These are phyloP conservation scores for Paramyrothecium roridum DNA, from an alignment of 2,329 filamentous ascomycete genomes.

Conservation along the genomic window DNA sequence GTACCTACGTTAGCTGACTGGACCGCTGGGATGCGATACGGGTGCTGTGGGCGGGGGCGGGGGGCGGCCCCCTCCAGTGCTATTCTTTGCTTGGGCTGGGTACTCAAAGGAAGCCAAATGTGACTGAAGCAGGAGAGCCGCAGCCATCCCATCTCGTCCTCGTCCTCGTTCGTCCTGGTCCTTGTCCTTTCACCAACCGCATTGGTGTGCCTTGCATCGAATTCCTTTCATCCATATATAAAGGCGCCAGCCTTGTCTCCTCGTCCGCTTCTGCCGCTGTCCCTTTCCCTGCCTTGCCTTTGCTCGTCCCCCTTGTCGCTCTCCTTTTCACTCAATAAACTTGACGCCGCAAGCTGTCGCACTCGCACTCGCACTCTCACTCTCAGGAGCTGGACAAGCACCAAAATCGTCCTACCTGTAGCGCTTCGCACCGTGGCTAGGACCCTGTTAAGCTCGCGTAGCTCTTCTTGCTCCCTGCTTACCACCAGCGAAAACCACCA, in stretches of 20 bases:
- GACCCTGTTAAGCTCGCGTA: conserved; percentile 7
- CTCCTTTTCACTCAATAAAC: not conserved
- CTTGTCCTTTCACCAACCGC: not conserved
- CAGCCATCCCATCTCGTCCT: not conserved
- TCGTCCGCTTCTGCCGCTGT: not conserved
- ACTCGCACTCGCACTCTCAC: not conserved
- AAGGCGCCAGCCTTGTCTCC: not conserved
- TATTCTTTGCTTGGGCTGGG: too few relatives aligned
- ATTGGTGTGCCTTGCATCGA: not conserved
- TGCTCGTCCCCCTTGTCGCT: conserved; percentile 36
- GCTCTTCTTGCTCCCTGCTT: conserved; percentile 11
- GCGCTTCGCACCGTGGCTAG: too few relatives aligned
- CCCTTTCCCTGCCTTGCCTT: not conserved
- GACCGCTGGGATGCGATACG: too few relatives aligned
- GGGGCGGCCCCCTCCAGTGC: too few relatives aligned
- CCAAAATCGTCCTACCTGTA: not conserved
- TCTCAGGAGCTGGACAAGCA: not conserved
- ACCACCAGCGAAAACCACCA: too few relatives aligned
- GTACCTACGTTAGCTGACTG: too few relatives aligned
- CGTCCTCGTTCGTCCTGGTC: not conserved
- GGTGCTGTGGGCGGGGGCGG: too few relatives aligned
- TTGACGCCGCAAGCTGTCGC: not conserved
- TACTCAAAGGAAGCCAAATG: too few relatives aligned
- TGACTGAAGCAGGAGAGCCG: not conserved
- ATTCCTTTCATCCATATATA: not conserved